Conservation (phyloP, 2,329 filamentous ascomycete species). For the Aurifilum marmelostoma region DNA sequence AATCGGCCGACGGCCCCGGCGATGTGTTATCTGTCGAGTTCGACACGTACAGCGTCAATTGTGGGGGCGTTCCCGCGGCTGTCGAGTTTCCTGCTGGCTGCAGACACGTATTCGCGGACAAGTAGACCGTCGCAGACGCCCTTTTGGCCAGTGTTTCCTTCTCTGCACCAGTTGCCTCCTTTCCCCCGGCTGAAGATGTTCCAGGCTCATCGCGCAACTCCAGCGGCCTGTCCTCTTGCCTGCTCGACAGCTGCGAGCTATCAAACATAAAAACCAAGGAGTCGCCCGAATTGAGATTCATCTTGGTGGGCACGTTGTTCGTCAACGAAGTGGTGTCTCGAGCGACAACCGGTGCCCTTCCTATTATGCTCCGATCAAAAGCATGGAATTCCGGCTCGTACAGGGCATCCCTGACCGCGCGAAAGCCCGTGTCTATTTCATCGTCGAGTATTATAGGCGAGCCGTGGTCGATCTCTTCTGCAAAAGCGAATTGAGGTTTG, state of each 20-base stretch:
- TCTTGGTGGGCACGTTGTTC: slow-evolving; percentile 66
- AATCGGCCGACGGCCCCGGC: slow-evolving; percentile 63
- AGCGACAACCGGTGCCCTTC: slow-evolving; percentile 53
- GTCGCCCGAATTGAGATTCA: slow-evolving; percentile 65
- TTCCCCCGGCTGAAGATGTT: slow-evolving; percentile 14
- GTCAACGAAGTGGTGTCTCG: slow-evolving; percentile 50
- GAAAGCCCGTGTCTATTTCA: slow-evolving; percentile 25
- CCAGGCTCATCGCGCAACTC: slow-evolving; percentile 22
- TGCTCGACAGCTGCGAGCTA: slow-evolving; percentile 54
- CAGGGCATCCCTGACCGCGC: slow-evolving; percentile 29
- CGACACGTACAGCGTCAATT: slow-evolving; percentile 80
- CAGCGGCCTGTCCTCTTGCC: slow-evolving; percentile 30
- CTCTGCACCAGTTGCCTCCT: slow-evolving; percentile 31
- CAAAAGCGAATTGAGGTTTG: slow-evolving; percentile 63
- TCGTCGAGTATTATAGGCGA: slow-evolving; percentile 34
- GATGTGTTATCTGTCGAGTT: slow-evolving; percentile 63
- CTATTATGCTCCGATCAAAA: slow-evolving; percentile 66
- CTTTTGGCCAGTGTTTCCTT: slow-evolving; percentile 30
- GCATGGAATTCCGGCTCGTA: slow-evolving; percentile 66
- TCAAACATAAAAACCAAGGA: slow-evolving; percentile 68
- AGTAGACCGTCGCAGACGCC: slow-evolving; percentile 61
- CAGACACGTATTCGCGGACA: slow-evolving; percentile 84
- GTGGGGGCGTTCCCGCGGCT: slow-evolving; percentile 59
- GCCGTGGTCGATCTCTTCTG: slow-evolving; percentile 51
- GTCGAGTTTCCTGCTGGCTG: slow-evolving; percentile 66